Conservation (phyloP, 176 grass and related monocot genomes). For the Zoysia japonica region DNA sequence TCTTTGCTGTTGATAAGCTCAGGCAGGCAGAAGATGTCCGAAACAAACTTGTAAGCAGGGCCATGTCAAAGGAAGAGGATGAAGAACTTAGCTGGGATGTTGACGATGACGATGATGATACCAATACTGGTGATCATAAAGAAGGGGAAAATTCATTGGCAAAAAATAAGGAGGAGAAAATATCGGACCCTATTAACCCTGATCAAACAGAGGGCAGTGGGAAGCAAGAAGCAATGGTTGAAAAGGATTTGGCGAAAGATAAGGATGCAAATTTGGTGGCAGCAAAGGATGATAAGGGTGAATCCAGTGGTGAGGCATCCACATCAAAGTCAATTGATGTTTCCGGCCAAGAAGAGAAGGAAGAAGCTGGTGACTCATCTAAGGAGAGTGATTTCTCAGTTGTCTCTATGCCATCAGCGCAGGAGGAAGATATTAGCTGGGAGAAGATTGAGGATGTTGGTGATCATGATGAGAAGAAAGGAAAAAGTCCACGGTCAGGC, state of each 20-base stretch:
- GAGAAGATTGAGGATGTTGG: slow-evolving; percentile 75
- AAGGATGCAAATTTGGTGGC: slow-evolving; percentile 13
- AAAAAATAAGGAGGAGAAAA: slow-evolving; percentile 49
- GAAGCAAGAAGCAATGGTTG: slow-evolving; percentile 29
- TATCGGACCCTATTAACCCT: slow-evolving; percentile 3
- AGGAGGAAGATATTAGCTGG: slow-evolving; percentile 90
- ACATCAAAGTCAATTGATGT: slow-evolving; percentile 53
- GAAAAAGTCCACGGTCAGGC: slow-evolving; percentile 34
- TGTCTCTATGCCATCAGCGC: slow-evolving; percentile 44
- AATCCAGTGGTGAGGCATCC: slow-evolving; percentile 42
- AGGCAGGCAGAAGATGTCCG: slow-evolving; percentile 81
- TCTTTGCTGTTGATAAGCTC: slow-evolving; percentile 83
- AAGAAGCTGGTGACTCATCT: slow-evolving; percentile 35
- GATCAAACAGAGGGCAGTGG: slow-evolving; percentile 16
- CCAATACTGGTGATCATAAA: slow-evolving; percentile 28
- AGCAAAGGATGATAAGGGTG: slow-evolving; percentile 40
- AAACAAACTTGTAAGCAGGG: slow-evolving; percentile 81
- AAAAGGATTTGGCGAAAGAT: slow-evolving; percentile 10
- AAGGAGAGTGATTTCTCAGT: slow-evolving; percentile 61
- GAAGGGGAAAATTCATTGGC: slow-evolving; percentile 22
- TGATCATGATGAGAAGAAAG: slow-evolving; percentile 69
- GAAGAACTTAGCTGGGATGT: slow-evolving; percentile 83
- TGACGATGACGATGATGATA: slow-evolving; percentile 63
- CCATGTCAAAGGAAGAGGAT: slow-evolving; percentile 69
- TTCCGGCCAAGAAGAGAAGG: slow-evolving; percentile 25